Conservation (phyloP, 148 eudicot species). For the Fagopyrum esculentum region DNA sequence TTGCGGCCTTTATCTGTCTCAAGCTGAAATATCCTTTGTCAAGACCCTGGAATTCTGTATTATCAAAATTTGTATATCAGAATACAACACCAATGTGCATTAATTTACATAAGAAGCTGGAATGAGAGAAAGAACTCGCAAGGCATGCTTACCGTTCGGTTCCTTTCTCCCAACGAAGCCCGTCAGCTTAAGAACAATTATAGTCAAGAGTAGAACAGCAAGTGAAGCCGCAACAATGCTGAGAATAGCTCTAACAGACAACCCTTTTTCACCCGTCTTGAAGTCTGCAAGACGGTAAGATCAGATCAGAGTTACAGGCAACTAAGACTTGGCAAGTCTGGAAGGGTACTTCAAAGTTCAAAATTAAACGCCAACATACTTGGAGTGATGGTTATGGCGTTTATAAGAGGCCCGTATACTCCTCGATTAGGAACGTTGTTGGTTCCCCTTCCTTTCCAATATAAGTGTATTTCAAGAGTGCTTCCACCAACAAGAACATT, state of each 20-base stretch:
- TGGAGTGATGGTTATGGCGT: constrained; percentile 40
- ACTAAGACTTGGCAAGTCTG: background rate
- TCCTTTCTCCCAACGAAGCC: constrained; percentile 46
- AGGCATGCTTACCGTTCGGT: constrained; percentile 29
- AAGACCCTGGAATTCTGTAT: constrained; percentile 52
- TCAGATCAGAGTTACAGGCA: background rate
- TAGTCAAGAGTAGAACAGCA: constrained; percentile 25
- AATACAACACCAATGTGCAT: no score
- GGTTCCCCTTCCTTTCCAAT: constrained; percentile 50
- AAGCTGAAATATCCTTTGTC: constrained; percentile 65
- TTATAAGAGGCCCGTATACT: constrained; percentile 44
- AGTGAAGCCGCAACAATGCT: constrained; percentile 47
- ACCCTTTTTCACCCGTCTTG: constrained; percentile 27
- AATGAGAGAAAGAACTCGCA: background rate
- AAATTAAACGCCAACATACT: constrained; percentile 21
- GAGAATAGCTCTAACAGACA: constrained; percentile 49
- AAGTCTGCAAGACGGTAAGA: constrained; percentile 38
- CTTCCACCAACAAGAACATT: constrained; percentile 23
- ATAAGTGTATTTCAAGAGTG: constrained; percentile 40
- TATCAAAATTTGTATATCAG: background rate
- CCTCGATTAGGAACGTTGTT: constrained; percentile 35
- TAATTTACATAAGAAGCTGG: no score
- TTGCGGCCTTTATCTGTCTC: constrained; percentile 73
- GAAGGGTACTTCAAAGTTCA: background rate
- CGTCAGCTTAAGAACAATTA: constrained; percentile 31